Evolutionary conservation across 805 yeast genomes (phyloP).

Genomic region (Candida multigemmis): DNA sequence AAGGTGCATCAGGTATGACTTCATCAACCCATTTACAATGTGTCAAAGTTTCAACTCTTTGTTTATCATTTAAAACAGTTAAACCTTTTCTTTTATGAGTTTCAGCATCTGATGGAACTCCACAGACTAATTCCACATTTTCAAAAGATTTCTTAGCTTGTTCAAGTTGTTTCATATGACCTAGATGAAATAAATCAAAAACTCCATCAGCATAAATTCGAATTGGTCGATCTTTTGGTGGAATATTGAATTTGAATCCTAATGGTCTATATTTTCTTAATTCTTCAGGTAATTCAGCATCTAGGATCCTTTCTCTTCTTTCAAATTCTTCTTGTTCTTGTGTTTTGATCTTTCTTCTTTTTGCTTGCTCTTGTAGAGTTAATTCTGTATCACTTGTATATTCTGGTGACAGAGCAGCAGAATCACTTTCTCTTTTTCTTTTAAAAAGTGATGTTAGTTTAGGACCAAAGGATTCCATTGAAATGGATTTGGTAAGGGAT

Average conservation of each 20-base stretch:
- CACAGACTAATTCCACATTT: slow-evolving; percentile 79
- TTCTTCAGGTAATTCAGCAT: slow-evolving; percentile 57
- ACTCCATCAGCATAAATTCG: slow-evolving; percentile 98
- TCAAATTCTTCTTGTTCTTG: slow-evolving; percentile 21
- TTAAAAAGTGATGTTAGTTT: slow-evolving; percentile 23
- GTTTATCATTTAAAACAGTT: slow-evolving; percentile 82
- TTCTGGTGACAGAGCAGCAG: slow-evolving; percentile 7
- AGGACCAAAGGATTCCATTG: slow-evolving; percentile 33
- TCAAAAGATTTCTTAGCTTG: slow-evolving; percentile 91
- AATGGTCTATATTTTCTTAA: slow-evolving; percentile 69
- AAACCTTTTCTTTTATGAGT: slow-evolving; percentile 91
- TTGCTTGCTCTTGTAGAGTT: slow-evolving; percentile 4
- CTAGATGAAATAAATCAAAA: slow-evolving; percentile 91
- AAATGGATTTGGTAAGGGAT: slow-evolving; percentile 22
- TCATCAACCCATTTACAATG: slow-evolving; percentile 99
- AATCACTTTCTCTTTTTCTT: slow-evolving; percentile 14
- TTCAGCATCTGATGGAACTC: slow-evolving; percentile 82
- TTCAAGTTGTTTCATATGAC: slow-evolving; percentile 96
- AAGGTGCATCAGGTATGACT: slow-evolving; percentile 89
- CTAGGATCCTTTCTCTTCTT: slow-evolving; percentile 50
- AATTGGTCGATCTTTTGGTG: slow-evolving; percentile 79
- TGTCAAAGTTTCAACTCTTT: slow-evolving; percentile 80
- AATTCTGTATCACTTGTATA: slow-evolving; percentile 6
- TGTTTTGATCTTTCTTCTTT: slow-evolving; percentile 16
- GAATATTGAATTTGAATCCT: slow-evolving; percentile 71